Conservation (phyloP, 1,284 basidiomycete species). For the Blastosporella zonata region DNA sequence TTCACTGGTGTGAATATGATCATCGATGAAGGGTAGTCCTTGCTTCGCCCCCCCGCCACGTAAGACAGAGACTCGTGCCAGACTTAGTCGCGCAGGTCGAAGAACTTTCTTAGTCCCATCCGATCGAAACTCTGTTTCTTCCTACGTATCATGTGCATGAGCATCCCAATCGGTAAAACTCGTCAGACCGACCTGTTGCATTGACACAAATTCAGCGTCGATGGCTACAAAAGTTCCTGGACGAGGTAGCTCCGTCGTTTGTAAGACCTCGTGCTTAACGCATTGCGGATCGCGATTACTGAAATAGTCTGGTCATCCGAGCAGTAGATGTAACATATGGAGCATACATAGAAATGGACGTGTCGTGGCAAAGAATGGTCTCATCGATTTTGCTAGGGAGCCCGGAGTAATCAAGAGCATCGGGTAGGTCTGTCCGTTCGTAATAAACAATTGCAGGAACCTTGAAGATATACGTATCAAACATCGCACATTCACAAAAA, state of each 20-base stretch:
- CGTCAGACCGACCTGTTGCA: constrained; percentile 70
- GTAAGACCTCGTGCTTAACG: constrained; percentile 79
- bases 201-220: constrained; percentile 96
- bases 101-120: constrained; percentile 94
- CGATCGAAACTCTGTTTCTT: constrained; percentile 93
- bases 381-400: constrained; percentile 72
- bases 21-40: constrained; percentile 93
- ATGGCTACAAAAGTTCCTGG: constrained; percentile 91
- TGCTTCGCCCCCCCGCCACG: constrained; percentile 80
- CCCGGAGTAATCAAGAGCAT: constrained; percentile 59
- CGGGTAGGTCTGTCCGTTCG: constrained; percentile 68
- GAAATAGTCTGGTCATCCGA: constrained; percentile 6
- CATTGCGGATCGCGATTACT: constrained; percentile 73
- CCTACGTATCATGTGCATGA: constrained; percentile 42
- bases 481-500: background rate
- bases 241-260: constrained; percentile 75
- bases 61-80: constrained; percentile 93
- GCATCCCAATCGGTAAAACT: background rate
- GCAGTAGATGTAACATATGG: background rate
- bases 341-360: constrained; percentile 80
- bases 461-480: constrained; percentile 36
- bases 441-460: constrained; percentile 87
- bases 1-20: constrained; percentile 96
- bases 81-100: constrained; percentile 85
- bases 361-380: constrained; percentile 81